phyloP scores from a whole-genome alignment of 768 basidiomycete genomes.

The Leccinum olivaceopallidum region DNA sequence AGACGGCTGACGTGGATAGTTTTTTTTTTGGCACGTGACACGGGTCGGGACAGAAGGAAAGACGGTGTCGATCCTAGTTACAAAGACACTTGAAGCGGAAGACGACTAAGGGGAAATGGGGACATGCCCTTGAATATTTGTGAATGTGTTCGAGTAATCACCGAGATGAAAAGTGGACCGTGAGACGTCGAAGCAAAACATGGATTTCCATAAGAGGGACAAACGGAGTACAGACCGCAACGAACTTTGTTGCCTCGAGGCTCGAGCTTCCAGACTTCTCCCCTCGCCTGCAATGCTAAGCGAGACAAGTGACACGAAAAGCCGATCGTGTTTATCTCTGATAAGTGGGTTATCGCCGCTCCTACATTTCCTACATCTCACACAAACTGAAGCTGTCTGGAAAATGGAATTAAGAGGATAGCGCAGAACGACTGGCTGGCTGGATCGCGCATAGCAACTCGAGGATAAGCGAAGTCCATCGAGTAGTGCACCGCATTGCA shows the following conservation, averaged over 20 bases:
- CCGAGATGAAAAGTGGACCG: neutral
- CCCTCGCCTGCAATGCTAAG: neutral
- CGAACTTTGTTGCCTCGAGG: neutral
- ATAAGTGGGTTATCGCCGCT: neutral
- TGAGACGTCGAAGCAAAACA: neutral
- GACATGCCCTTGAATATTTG: slow-evolving; percentile 4
- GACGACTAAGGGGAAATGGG: slow-evolving; percentile 10
- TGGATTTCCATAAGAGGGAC: neutral
- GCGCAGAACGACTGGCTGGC: neutral
- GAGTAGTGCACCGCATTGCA: neutral
- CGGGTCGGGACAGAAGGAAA: neutral
- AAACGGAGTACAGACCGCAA: neutral
- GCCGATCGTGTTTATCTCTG: neutral
- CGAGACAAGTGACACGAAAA: neutral
- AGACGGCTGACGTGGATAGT: neutral
- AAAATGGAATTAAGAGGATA: slow-evolving; percentile 6
- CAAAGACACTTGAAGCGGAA: slow-evolving; percentile 3
- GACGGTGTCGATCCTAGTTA: neutral
- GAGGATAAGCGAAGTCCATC: neutral
- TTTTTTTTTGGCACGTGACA: neutral
- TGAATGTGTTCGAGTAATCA: neutral
- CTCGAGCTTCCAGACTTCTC: slow-evolving; percentile 3
- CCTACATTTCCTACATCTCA: neutral
- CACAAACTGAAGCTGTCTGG: neutral
- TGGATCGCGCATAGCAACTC: neutral